Conservation (phyloP, 805 yeast species). For the Candida golubevii region DNA sequence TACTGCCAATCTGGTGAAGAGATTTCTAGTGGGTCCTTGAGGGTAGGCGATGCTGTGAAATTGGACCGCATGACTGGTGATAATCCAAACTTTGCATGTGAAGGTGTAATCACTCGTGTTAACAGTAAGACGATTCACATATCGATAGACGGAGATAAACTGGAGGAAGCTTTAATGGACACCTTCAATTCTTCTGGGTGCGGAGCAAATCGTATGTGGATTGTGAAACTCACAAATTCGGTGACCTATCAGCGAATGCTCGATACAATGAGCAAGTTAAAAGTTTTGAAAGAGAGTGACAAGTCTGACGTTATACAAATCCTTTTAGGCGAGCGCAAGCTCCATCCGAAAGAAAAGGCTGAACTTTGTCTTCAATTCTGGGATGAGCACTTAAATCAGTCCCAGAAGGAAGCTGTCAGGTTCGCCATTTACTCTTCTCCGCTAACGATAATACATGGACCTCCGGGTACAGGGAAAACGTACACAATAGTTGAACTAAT, state of each 20-base stretch:
- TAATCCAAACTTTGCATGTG: conserved; percentile 1
- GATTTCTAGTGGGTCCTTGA: conserved; percentile 48
- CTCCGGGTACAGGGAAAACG: conserved; percentile 83
- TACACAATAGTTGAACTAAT: conserved; percentile 79
- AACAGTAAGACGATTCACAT: conserved; percentile 47
- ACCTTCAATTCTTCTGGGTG: conserved; percentile 41
- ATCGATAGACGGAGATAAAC: conserved; percentile 50
- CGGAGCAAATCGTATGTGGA: conserved; percentile 50
- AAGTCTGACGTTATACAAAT: conserved; percentile 36
- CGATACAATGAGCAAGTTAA: conserved; percentile 63
- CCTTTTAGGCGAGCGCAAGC: conserved; percentile 43
- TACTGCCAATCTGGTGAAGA: conserved; percentile 27
- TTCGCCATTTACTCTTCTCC: conserved; percentile 58
- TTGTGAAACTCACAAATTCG: conserved; percentile 64
- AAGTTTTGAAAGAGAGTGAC: conserved; percentile 41
- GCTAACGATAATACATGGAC: conserved; percentile 66
- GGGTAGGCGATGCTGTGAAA: conserved; percentile 74
- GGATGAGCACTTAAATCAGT: conserved; percentile 50
- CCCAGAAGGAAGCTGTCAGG: conserved; percentile 70
- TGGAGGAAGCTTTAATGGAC: conserved; percentile 45
- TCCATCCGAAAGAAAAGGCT: conserved; percentile 19
- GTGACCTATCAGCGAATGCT: conserved; percentile 76
- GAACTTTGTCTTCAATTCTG: conserved; percentile 23
- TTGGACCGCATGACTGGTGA: conserved; percentile 43
- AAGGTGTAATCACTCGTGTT: conserved; percentile 62